A percentile compares a stretch with the other conserved stretches of the same genome.
Conservation (phyloP, 768 basidiomycete genomes). For the Rhizopogon rudus region DNA sequence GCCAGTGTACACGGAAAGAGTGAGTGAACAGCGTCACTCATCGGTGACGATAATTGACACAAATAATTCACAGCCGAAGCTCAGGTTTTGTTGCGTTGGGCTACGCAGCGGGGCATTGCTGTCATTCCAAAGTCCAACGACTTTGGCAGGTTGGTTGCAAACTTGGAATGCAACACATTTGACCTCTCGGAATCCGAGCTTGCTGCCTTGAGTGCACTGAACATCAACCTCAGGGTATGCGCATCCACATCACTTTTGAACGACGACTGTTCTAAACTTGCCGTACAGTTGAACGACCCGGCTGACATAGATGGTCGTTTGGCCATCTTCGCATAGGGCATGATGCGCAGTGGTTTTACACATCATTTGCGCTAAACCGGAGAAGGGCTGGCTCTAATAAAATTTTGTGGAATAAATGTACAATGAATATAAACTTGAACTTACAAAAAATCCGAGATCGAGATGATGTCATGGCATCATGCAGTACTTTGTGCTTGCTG, state of each 20-base stretch:
- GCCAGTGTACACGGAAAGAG: constrained; percentile 52
- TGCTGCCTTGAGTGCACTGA: constrained; percentile 50
- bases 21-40: constrained; percentile 17
- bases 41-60: neutral
- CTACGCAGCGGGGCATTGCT: constrained; percentile 67
- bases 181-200: constrained; percentile 57
- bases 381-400: neutral
- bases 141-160: constrained; percentile 32
- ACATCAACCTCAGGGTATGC: constrained; percentile 59
- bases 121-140: constrained; percentile 72
- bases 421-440: neutral
- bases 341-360: neutral
- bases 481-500: neutral
- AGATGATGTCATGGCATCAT: too few relatives aligned
- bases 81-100: constrained; percentile 77
- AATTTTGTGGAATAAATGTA: neutral
- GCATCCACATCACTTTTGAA: neutral
- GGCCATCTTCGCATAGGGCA: constrained; percentile 61
- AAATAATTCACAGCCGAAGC: constrained; percentile 30
- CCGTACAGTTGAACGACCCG: constrained; percentile 62
- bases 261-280: constrained; percentile 1
- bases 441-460: neutral
- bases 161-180: constrained; percentile 42
- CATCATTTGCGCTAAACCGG: neutral
- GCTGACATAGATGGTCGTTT: constrained; percentile 59